Percentiles rank a stretch among this genome's conserved stretches.
phyloP scores from a whole-genome alignment of 202 grass and related monocot species.

The Saccharum hybrid region DNA sequence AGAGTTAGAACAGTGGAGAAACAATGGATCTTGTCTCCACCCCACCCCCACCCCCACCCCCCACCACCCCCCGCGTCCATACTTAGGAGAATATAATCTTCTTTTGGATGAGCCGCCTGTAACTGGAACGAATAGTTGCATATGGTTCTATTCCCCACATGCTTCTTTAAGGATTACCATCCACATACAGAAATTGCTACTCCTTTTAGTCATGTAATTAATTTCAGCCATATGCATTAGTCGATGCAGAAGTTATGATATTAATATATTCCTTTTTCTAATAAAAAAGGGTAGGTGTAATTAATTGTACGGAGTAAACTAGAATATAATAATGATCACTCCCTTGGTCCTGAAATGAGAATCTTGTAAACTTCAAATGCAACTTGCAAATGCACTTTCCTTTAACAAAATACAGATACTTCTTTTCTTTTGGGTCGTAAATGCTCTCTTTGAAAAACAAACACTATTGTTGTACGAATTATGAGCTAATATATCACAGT shows the following conservation, averaged over 20 bases:
- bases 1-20: constrained; percentile 36
- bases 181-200: constrained; percentile 33
- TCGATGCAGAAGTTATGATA: too few species aligned
- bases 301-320: too few species aligned
- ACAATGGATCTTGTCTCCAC: constrained; percentile 34
- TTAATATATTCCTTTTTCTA: too few species aligned
- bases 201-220: neutral
- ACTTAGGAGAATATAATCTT: constrained; percentile 47
- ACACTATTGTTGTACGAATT: neutral
- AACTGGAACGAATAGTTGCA: constrained; percentile 36
- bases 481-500: neutral
- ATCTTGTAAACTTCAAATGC: neutral
- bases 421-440: neutral
- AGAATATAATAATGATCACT: neutral
- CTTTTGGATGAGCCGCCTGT: neutral
- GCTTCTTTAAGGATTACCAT: constrained; percentile 26
- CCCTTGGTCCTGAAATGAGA: neutral
- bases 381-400: neutral
- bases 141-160: constrained; percentile 38
- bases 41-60: too few species aligned
- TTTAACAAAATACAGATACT: neutral
- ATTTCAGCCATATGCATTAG: too few species aligned
- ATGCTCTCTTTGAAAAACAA: neutral
- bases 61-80: neutral
- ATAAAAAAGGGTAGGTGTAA: too few species aligned